Evolutionary conservation across 768 basidiomycete genomes (phyloP).

Genomic region (Lyophyllum decastes): DNA sequence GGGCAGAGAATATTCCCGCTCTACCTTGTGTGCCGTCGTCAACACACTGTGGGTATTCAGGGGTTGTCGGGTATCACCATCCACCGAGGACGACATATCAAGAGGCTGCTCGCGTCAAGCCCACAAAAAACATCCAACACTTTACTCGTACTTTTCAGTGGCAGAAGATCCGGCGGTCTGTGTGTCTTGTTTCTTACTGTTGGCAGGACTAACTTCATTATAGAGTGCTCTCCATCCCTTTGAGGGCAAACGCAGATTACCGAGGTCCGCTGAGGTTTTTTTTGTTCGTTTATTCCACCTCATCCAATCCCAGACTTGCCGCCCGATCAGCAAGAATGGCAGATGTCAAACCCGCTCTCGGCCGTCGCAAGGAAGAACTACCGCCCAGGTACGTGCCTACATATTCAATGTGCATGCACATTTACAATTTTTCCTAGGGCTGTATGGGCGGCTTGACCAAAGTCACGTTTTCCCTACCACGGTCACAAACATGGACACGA

Average conservation of each 20-base stretch:
- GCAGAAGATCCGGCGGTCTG: conserved; percentile 60
- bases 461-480: conserved; percentile 67
- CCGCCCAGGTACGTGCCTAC: conserved; percentile 40
- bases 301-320: conserved; percentile 38
- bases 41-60: conserved; percentile 38
- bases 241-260: conserved; percentile 64
- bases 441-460: conserved; percentile 58
- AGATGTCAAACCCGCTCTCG: conserved; percentile 59
- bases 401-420: background rate
- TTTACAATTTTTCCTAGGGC: conserved; percentile 28
- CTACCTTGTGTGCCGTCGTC: conserved; percentile 34
- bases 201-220: background rate
- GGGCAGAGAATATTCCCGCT: conserved; percentile 29
- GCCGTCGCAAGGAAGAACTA: conserved; percentile 54
- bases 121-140: conserved; percentile 62
- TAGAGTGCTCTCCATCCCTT: conserved; percentile 63
- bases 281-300: background rate
- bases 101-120: conserved; percentile 40
- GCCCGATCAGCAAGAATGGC: conserved; percentile 56
- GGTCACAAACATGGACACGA: conserved; percentile 78
- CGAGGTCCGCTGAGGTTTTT: conserved; percentile 39
- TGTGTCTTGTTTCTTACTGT: conserved; percentile 5
- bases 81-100: conserved; percentile 48
- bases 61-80: conserved; percentile 31
- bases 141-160: conserved; percentile 56